phyloP scores from a whole-genome alignment of 2,329 filamentous ascomycete species.

The Aquanectria penicillioides region DNA sequence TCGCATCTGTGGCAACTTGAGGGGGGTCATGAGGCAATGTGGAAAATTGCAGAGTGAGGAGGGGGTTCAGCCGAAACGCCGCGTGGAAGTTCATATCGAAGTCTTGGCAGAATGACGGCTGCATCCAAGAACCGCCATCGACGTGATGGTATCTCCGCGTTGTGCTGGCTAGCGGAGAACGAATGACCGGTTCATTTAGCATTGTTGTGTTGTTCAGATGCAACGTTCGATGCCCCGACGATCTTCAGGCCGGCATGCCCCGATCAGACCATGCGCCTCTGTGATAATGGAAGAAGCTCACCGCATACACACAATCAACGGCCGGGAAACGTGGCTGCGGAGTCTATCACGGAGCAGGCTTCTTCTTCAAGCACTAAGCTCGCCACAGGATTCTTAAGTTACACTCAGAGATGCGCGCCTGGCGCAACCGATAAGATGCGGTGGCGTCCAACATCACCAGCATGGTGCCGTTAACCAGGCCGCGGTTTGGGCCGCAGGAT shows the following conservation, averaged over 20 bases:
- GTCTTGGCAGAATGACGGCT: not conserved
- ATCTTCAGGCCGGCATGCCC: slow-evolving; percentile 1
- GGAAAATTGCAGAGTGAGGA: not conserved
- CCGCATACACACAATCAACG: slow-evolving; percentile 1
- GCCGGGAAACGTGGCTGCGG: not conserved
- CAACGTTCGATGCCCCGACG: slow-evolving; percentile 7
- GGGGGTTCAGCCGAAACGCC: not conserved
- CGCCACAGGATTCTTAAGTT: slow-evolving; percentile 4
- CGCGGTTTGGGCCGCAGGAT: slow-evolving; percentile 39
- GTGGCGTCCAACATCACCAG: slow-evolving; percentile 35
- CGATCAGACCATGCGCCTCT: slow-evolving; percentile 20
- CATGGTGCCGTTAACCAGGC: slow-evolving; percentile 31
- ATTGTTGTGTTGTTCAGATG: slow-evolving; percentile 13
- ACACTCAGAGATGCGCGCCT: slow-evolving; percentile 24
- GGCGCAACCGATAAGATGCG: slow-evolving; percentile 22
- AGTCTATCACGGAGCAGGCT: slow-evolving; percentile 11
- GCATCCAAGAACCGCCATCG: not conserved
- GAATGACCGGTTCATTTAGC: not conserved
- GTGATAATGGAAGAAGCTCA: slow-evolving; percentile 1
- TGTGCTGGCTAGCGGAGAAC: slow-evolving; percentile 10
- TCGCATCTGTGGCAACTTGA: too few relatives aligned
- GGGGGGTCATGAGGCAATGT: not conserved
- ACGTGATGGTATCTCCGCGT: not conserved
- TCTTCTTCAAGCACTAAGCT: slow-evolving; percentile 13
- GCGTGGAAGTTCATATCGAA: slow-evolving; percentile 10